phyloP scores from a whole-genome alignment of 192 early-diverging fungal species.

The Coemansia sp. region DNA sequence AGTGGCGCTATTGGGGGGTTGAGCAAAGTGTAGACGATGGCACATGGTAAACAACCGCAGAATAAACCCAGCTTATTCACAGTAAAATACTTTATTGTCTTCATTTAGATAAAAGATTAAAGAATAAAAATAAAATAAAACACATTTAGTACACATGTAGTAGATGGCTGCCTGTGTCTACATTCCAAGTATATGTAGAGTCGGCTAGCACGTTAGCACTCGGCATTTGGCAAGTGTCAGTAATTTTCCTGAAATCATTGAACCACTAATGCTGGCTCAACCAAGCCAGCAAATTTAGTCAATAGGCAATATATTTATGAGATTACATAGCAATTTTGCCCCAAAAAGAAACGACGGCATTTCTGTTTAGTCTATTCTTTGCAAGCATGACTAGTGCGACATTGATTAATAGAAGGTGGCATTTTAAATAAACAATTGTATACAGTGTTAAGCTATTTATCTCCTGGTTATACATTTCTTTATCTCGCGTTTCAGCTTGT shows the following conservation, averaged over 20 bases:
- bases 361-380: background rate
- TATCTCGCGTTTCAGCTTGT: background rate
- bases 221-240: background rate
- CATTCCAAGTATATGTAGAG: background rate
- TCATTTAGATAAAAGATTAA: too few species aligned
- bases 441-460: background rate
- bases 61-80: background rate
- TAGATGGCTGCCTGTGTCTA: background rate
- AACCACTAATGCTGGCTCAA: background rate
- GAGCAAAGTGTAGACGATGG: background rate
- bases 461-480: background rate
- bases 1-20: background rate
- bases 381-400: background rate
- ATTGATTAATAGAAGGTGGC: background rate
- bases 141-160: too few species aligned
- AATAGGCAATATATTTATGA: background rate
- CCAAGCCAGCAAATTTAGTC: conserved; percentile 12
- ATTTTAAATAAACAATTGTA: background rate
- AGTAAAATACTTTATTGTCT: too few species aligned
- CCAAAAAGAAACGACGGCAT: background rate
- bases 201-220: background rate
- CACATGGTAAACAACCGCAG: background rate
- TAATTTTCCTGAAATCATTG: background rate
- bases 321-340: background rate
- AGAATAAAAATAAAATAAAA: too few species aligned